Conservation (phyloP, 2,329 filamentous ascomycete species). For the Myrmaecium sp. region DNA sequence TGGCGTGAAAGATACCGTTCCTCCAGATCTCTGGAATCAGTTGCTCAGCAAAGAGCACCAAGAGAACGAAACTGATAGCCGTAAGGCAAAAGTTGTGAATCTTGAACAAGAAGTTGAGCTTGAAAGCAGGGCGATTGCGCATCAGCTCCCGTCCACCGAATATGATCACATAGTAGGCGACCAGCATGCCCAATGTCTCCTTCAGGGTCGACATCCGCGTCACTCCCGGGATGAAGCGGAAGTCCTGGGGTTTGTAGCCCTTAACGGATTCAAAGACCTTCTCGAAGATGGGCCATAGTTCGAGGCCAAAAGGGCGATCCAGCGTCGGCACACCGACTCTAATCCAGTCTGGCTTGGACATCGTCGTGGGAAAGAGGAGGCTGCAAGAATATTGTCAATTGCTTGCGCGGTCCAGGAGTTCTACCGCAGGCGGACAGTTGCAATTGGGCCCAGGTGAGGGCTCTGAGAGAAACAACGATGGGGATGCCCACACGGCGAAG, state of each 20-base stretch:
- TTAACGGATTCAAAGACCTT: constrained; percentile 60
- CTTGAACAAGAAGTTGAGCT: constrained; percentile 80
- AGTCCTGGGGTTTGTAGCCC: constrained; percentile 74
- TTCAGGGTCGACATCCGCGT: constrained; percentile 85
- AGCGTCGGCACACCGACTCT: constrained; percentile 51
- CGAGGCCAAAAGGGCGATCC: constrained; percentile 80
- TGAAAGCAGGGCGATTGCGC: constrained; percentile 70
- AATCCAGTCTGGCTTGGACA: constrained; percentile 37
- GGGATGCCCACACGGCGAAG: no score
- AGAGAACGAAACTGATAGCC: constrained; percentile 59
- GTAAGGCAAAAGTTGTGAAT: constrained; percentile 95
- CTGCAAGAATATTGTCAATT: no score
- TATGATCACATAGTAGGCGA: constrained; percentile 83
- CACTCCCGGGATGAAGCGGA: constrained; percentile 62
- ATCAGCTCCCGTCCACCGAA: constrained; percentile 86
- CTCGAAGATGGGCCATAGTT: constrained; percentile 89
- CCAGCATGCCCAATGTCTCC: constrained; percentile 62
- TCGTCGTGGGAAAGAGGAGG: no score
- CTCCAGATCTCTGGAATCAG: constrained; percentile 67
- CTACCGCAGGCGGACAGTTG: no score
- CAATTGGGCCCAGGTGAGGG: no score
- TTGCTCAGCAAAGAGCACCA: constrained; percentile 82
- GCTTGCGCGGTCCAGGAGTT: no score
- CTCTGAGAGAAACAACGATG: no score
- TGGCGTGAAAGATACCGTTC: constrained; percentile 72